phyloP scores from a whole-genome alignment of 441 rosid genomes.

The Viola pubescens region DNA sequence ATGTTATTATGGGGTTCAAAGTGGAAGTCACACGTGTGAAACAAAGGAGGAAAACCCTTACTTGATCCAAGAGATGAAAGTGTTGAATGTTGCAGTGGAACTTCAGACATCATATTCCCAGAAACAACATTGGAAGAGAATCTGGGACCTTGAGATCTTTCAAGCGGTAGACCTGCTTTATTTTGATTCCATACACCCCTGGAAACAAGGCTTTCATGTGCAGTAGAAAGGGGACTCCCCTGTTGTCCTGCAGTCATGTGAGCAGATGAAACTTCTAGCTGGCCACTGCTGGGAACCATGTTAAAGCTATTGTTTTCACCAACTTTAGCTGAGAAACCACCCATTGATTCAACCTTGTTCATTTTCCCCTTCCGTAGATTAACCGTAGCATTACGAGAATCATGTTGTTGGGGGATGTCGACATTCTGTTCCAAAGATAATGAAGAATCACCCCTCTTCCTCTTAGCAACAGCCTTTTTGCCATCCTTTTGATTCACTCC shows the following conservation, averaged over 20 bases:
- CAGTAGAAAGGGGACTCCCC: slow-evolving; percentile 26
- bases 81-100: slow-evolving; percentile 31
- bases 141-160: slow-evolving; percentile 47
- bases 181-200: slow-evolving; percentile 43
- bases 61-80: slow-evolving; percentile 35
- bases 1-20: not conserved
- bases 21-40: not conserved
- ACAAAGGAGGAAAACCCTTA: slow-evolving; percentile 19
- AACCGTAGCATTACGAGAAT: slow-evolving; percentile 28
- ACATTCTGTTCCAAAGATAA: slow-evolving; percentile 38
- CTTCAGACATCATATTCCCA: slow-evolving; percentile 30
- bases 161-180: slow-evolving; percentile 35
- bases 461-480: slow-evolving; percentile 55
- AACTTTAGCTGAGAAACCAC: slow-evolving; percentile 38
- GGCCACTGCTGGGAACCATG: slow-evolving; percentile 32
- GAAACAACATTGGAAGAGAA: slow-evolving; percentile 38
- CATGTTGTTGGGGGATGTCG: slow-evolving; percentile 49
- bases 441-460: slow-evolving; percentile 75
- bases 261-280: slow-evolving; percentile 37
- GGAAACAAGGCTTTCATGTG: slow-evolving; percentile 35
- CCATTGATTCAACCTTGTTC: slow-evolving; percentile 52
- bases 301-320: slow-evolving; percentile 34
- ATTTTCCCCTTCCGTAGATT: slow-evolving; percentile 56
- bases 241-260: slow-evolving; percentile 31
- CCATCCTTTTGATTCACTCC: slow-evolving; percentile 48